Evolutionary conservation across 2,329 filamentous ascomycete species (phyloP).

Genomic region (Aspergillus sp.): DNA sequence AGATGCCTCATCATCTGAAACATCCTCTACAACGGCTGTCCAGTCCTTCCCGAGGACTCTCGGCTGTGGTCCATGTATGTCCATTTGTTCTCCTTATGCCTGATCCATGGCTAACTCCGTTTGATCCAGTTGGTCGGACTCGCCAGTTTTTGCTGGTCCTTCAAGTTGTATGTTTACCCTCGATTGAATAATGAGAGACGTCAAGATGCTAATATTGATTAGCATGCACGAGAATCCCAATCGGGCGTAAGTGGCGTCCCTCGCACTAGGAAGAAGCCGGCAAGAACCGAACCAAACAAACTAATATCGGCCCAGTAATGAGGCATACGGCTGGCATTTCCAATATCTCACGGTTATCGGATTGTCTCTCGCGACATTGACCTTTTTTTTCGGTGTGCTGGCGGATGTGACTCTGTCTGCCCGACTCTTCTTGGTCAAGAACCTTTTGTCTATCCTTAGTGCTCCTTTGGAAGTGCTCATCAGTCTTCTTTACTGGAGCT

Average conservation of each 20-base stretch:
- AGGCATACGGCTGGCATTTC: slow-evolving; percentile 59
- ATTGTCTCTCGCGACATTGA: slow-evolving; percentile 48
- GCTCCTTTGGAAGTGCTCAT: slow-evolving; percentile 57
- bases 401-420: slow-evolving; percentile 50
- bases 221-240: slow-evolving; percentile 40
- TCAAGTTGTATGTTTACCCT: slow-evolving; percentile 36
- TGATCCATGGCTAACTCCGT: slow-evolving; percentile 13
- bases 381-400: slow-evolving; percentile 48
- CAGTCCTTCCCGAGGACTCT: slow-evolving; percentile 38
- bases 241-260: slow-evolving; percentile 27
- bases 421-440: slow-evolving; percentile 51
- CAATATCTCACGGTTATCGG: slow-evolving; percentile 61
- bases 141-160: slow-evolving; percentile 38
- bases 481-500: slow-evolving; percentile 54
- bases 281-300: background rate
- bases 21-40: slow-evolving; percentile 40
- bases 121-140: slow-evolving; percentile 30
- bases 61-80: slow-evolving; percentile 36
- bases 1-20: slow-evolving; percentile 7
- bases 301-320: slow-evolving; percentile 38
- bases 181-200: background rate
- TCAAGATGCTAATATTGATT: background rate
- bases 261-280: background rate
- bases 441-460: slow-evolving; percentile 50
- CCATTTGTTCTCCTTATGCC: background rate